A percentile compares a stretch with the other conserved stretches of the same genome.
phyloP scores from a whole-genome alignment of 129 eudicot genomes.

The Rutidosis leptorrhynchoides region DNA sequence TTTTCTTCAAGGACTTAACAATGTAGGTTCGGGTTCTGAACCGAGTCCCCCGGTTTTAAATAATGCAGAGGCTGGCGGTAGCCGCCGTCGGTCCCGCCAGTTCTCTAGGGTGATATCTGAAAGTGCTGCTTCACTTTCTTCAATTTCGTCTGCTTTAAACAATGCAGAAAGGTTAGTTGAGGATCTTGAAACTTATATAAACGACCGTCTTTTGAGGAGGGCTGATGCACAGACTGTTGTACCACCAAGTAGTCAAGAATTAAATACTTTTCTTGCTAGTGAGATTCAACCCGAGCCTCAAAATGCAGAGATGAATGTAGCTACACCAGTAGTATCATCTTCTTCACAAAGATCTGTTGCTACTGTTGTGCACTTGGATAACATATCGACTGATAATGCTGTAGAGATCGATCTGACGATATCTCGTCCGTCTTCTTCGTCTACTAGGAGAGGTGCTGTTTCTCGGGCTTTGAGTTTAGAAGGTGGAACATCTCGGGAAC shows the following conservation, averaged over 20 bases:
- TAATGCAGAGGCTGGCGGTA: conserved; percentile 37
- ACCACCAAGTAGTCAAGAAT: conserved; percentile 31
- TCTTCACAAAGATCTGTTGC: conserved; percentile 42
- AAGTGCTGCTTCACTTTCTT: conserved; percentile 77
- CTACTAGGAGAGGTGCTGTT: conserved; percentile 45
- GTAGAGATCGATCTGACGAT: conserved; percentile 35
- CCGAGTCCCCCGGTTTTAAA: conserved; percentile 18
- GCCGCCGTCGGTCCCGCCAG: conserved; percentile 54
- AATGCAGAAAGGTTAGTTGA: conserved; percentile 69
- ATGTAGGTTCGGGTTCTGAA: conserved; percentile 22
- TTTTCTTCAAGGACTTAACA: conserved; percentile 31
- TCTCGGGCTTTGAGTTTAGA: conserved; percentile 45
- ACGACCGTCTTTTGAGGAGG: conserved; percentile 45
- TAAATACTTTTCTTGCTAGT: conserved; percentile 27
- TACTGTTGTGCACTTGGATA: conserved; percentile 36
- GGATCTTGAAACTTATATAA: conserved; percentile 55
- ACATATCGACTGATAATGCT: conserved; percentile 27
- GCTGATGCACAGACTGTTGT: conserved; percentile 24
- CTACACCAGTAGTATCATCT: conserved; percentile 26
- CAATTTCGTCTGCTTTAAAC: conserved; percentile 61
- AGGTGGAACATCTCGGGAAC: conserved; percentile 48
- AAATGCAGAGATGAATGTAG: conserved; percentile 35
- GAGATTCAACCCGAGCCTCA: conserved; percentile 38
- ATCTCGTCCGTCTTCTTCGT: conserved; percentile 33
- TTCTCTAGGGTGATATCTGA: conserved; percentile 66